Base-by-base conservation (phyloP, 257 asterid species). In the Datura wrightii region DNA sequence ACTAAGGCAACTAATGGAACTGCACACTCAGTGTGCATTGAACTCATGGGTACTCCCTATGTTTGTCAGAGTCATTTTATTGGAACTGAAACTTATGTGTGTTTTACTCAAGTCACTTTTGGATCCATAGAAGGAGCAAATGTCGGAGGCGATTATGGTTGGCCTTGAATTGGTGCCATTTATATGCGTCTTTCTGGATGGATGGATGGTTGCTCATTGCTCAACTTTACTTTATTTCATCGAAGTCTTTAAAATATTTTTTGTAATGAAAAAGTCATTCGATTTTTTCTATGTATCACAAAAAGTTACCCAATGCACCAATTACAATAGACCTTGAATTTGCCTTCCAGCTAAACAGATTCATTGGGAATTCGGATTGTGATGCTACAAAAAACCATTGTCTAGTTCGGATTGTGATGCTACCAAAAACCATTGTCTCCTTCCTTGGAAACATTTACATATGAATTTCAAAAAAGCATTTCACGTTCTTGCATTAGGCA, bases 1-100 rank as follows among this genome's bases (percentile, higher is more conserved):
- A 36, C 0, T 10, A 0, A 14, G 63, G 14, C 42, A 18, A n/a
- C 39, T 10, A 4, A 11, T 44, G n/a, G 55, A 44, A 5, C 41
- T 46, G 55, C 9, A 1, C 31, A 5, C 41, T 46, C 58, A 42
- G 55, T 7, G 8, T 71, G 56, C 79, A n/a, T 19, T 31, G 41
- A 66, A 5, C 36, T 31, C 71, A 31, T 63, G 42, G 3, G 16
- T 63, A 4, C 41, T 10, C 0, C 42, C 18, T 36, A 0, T 15
- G 80, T 44, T 44, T 19, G 80, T 72, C 16, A 72, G n/a, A 70
- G 16, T 71, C 56, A 71, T 71, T 70, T 44, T 42, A n/a, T 71
- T 44, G 41, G 56, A 72, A 46, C 58, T 72, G 59, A 19, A 19
- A 72, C 18, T 46, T 46, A n/a, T n/a, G 14, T 36, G 74, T 62